Percentiles rank a stretch among this genome's conserved stretches.
Evolutionary conservation across 177 flowering plant species (phyloP).

Genomic region (Telopea speciosissima): DNA sequence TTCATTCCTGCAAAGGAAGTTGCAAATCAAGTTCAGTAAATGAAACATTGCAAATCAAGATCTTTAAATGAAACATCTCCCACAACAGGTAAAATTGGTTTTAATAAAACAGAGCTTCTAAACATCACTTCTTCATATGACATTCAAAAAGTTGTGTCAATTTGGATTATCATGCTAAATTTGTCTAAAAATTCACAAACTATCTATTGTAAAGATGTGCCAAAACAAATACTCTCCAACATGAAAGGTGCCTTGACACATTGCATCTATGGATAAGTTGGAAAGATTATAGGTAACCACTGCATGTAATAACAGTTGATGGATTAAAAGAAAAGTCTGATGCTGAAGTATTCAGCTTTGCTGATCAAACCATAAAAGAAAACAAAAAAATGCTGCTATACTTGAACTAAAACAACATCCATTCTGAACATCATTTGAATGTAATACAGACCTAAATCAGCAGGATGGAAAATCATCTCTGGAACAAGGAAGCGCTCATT

Average conservation of each 20-base stretch:
- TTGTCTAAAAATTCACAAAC: neutral
- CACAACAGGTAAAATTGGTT: neutral
- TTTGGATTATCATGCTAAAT: neutral
- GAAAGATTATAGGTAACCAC: neutral
- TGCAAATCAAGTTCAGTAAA: neutral
- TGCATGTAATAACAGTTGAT: neutral
- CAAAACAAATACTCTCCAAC: neutral
- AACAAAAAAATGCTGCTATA: neutral
- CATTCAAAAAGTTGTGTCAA: neutral
- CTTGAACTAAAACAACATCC: neutral
- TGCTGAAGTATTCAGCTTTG: neutral
- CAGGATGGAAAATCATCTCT: constrained; percentile 94
- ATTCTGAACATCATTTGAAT: constrained; percentile 1
- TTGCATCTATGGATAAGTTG: neutral
- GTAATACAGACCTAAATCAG: constrained; percentile 71
- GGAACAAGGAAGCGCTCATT: constrained; percentile 98
- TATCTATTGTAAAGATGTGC: neutral
- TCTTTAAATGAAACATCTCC: neutral
- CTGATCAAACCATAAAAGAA: too few relatives aligned
- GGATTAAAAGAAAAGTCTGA: neutral
- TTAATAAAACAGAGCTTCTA: too few relatives aligned
- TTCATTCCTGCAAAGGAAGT: constrained; percentile 69
- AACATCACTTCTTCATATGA: too few relatives aligned
- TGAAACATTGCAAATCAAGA: neutral
- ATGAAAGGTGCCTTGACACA: neutral